Conservation (phyloP, 805 yeast species). For the Maudiozyma bulderi region DNA sequence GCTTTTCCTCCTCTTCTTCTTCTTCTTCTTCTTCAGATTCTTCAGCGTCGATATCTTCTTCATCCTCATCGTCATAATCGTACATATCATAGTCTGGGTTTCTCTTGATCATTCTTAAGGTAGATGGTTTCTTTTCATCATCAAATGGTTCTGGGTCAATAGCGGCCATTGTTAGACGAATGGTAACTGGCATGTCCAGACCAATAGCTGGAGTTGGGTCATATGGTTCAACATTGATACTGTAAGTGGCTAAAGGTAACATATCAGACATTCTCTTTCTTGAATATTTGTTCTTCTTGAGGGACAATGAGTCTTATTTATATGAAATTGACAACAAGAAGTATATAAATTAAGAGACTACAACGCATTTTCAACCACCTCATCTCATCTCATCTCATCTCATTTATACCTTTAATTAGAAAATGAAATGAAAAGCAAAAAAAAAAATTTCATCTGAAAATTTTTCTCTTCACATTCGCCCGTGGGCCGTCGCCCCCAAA, state of each 20-base stretch:
- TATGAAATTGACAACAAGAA: neutral
- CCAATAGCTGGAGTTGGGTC: constrained; percentile 80
- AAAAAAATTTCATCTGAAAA: neutral
- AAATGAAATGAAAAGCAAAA: neutral
- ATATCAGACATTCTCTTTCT: constrained; percentile 48
- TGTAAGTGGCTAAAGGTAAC: constrained; percentile 79
- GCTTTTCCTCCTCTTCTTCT: constrained; percentile 45
- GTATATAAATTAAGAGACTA: neutral
- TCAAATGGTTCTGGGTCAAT: constrained; percentile 75
- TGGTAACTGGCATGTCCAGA: constrained; percentile 78
- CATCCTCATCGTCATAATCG: constrained; percentile 37
- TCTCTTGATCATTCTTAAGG: constrained; percentile 80
- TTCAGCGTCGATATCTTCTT: constrained; percentile 37
- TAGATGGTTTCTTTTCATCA: constrained; percentile 78
- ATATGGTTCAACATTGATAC: constrained; percentile 78
- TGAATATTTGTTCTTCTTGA: neutral
- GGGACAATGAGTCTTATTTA: neutral
- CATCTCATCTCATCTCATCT: neutral
- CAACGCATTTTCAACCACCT: neutral
- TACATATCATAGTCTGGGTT: constrained; percentile 40
- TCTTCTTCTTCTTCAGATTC: constrained; percentile 37
- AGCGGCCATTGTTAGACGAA: constrained; percentile 90
- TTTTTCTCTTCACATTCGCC: neutral
- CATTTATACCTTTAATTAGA: neutral
- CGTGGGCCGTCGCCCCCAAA: too few species aligned